phyloP scores from a whole-genome alignment of 202 grass and related monocot genomes.

The Sporobolus alterniflorus region DNA sequence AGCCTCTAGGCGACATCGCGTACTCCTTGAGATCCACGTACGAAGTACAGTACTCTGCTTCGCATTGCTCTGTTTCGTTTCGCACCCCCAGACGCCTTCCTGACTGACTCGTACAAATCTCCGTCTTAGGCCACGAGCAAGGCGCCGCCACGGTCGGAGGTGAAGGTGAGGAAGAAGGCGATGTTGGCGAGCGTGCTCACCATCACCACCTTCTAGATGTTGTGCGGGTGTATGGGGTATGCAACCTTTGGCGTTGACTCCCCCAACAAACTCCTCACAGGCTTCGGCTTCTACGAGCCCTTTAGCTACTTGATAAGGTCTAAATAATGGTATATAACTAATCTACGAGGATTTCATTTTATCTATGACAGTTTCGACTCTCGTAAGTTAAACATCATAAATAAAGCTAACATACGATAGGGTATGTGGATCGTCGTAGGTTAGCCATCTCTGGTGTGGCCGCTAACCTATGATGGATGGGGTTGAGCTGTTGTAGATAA shows the following conservation, averaged over 20 bases:
- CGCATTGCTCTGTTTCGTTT: neutral
- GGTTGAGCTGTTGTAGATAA: no score
- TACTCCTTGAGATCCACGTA: slow-evolving; percentile 59
- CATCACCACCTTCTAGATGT: slow-evolving; percentile 88
- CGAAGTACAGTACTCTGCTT: no score
- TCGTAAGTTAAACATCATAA: no score
- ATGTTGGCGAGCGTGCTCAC: slow-evolving; percentile 60
- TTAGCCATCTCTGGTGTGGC: no score
- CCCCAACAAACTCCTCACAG: slow-evolving; percentile 80
- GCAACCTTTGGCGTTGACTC: slow-evolving; percentile 79
- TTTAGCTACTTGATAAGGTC: slow-evolving; percentile 89
- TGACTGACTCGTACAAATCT: neutral
- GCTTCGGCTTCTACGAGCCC: slow-evolving; percentile 92
- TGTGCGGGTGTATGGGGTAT: slow-evolving; percentile 93
- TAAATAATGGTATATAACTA: no score
- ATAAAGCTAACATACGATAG: no score
- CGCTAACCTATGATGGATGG: no score
- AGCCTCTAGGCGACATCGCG: neutral
- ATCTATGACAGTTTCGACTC: no score
- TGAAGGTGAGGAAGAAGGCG: slow-evolving; percentile 80
- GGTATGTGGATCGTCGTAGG: no score
- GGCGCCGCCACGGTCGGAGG: slow-evolving; percentile 74
- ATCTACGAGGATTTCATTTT: no score
- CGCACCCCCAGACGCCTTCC: neutral
- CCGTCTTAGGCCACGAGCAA: slow-evolving; percentile 61